These are phyloP conservation scores for Rhodotorula sp. DNA, from an alignment of 1,284 basidiomycete species.

Conservation along the genomic window DNA sequence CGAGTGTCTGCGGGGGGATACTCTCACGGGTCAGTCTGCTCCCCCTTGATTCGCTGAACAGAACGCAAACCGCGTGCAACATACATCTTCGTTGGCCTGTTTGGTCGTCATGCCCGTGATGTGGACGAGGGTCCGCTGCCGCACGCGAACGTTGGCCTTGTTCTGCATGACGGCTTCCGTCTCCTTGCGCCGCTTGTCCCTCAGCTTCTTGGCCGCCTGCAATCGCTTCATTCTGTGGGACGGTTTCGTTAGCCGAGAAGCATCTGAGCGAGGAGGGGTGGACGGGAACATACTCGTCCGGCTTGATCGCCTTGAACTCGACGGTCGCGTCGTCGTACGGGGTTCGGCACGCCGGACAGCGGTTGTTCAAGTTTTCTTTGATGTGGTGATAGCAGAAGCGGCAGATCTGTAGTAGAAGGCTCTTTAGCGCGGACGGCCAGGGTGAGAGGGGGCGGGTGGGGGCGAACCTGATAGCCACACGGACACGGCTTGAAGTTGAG, in stretches of 20 bases:
- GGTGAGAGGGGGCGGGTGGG: constrained; percentile 31
- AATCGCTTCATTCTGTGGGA: constrained; percentile 79
- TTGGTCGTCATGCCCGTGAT: constrained; percentile 88
- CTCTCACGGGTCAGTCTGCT: background rate
- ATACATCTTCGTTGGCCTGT: constrained; percentile 91
- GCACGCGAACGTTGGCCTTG: constrained; percentile 88
- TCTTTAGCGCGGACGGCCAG: constrained; percentile 18
- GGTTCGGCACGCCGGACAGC: constrained; percentile 94
- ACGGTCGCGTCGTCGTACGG: constrained; percentile 90
- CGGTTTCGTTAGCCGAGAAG: background rate
- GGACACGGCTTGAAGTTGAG: constrained; percentile 99
- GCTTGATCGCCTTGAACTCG: constrained; percentile 92
- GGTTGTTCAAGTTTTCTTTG: constrained; percentile 90
- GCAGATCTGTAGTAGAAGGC: constrained; percentile 68
- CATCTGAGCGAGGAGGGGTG: background rate
- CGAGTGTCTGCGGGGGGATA: constrained; percentile 67
- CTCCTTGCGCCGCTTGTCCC: constrained; percentile 94
- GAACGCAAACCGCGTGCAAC: constrained; percentile 43
- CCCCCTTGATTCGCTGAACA: background rate
- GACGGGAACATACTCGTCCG: constrained; percentile 75
- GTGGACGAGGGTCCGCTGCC: constrained; percentile 95
- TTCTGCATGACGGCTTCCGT: constrained; percentile 82
- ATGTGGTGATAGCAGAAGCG: constrained; percentile 99
- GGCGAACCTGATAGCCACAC: constrained; percentile 88
- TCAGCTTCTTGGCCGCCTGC: constrained; percentile 92